Conservation (phyloP, 2,329 filamentous ascomycete genomes). For the Diaporthe nobilis region DNA sequence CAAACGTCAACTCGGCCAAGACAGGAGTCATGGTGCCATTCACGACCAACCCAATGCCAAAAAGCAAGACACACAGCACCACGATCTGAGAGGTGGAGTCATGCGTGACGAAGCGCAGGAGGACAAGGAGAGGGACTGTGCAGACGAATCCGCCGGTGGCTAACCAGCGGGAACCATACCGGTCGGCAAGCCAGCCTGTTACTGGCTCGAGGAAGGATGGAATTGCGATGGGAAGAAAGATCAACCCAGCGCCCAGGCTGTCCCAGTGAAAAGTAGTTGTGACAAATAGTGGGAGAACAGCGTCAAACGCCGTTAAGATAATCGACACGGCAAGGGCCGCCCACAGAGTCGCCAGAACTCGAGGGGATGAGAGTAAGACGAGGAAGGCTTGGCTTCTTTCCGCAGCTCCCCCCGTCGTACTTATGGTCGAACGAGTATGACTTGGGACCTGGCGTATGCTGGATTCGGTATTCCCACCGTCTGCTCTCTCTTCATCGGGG, state of each 20-base stretch:
- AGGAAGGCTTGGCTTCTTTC: conserved; percentile 19
- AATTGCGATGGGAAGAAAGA: conserved; percentile 2
- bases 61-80: background rate
- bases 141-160: conserved; percentile 13
- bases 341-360: conserved; percentile 25
- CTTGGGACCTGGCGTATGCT: background rate
- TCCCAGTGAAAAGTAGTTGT: background rate
- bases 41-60: conserved; percentile 1
- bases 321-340: conserved; percentile 23
- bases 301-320: background rate
- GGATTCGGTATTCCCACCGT: background rate
- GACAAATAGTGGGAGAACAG: conserved; percentile 6
- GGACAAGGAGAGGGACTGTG: conserved; percentile 4
- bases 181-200: conserved; percentile 23
- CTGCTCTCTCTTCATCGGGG: conserved; percentile 4
- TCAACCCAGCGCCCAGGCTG: conserved; percentile 12
- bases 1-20: conserved; percentile 3
- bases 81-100: conserved; percentile 8
- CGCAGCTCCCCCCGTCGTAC: conserved; percentile 5
- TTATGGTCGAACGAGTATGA: background rate
- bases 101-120: conserved; percentile 17
- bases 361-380: background rate
- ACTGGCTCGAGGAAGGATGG: conserved; percentile 17
- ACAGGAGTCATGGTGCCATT: conserved; percentile 21
- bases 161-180: conserved; percentile 9